Evolutionary conservation across 1,284 basidiomycete genomes (phyloP), one percentile per base, ranked within the genome.

Genomic region (Rhodotorula mucilaginosa): DNA sequence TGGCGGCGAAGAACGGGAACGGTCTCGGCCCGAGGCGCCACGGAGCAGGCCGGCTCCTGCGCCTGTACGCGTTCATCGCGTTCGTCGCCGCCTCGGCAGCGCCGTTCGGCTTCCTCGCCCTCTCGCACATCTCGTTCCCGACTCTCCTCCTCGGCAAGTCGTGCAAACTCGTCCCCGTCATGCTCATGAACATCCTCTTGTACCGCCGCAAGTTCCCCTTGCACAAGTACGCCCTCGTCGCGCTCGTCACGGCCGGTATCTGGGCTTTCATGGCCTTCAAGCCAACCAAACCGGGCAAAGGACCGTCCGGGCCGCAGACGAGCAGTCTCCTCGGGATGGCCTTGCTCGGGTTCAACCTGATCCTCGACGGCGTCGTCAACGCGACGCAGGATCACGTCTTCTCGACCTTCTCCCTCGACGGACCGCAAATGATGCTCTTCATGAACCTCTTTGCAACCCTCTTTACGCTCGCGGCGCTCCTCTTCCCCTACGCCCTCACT

Each of bases 371-470:
- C 31, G 88, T 92, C 54, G 91, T 90, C 68, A 98, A 99, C 83
- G 92, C 92, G n/a, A 97, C 95, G 3, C 97, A 99, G 82, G 97
- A 99, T 81, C 91, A 98, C 82, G 91, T 99, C 73, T 99, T 99
- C 81, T 84, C 87, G 52, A 83, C 85, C 31, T 88, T 89, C 82
- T 85, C 86, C 54, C 87, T 95, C 29, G 88, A 89, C 0, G 97
- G 97, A 6, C 94, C 97, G 80, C 96, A 99, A 81, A 97, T 99
- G 94, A 99, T 99, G 97, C 89, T 99, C 80, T 96, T 89, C 87
- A 97, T 97, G 82, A 96, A 96, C 81, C 79, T 89, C 46, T 89
- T 93, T 82, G 89, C 89, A 80, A 91, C 92, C 2, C 61, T 87
- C 52, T 81, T 93, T 72, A 79, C 77, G 44, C 34, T 68, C 29